These are phyloP conservation scores for Xylaria flabelliformis DNA, from an alignment of 495 filamentous ascomycete genomes.

Conservation along the genomic window DNA sequence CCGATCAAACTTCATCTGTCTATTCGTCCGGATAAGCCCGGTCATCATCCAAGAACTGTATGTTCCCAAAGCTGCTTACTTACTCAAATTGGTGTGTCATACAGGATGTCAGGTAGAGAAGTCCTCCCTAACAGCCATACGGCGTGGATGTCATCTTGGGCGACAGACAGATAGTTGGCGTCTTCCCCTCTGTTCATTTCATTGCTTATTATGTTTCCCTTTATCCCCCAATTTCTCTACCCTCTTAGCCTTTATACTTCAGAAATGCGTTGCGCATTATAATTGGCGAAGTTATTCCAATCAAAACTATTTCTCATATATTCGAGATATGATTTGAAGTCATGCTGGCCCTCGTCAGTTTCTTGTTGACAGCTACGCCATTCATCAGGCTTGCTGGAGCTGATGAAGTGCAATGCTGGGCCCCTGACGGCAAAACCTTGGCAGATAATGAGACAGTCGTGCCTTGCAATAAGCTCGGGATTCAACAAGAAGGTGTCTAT, in stretches of 20 bases:
- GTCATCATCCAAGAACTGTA: background rate
- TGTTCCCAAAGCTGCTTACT: background rate
- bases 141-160: background rate
- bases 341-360: conserved; percentile 13
- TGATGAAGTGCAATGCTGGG: conserved; percentile 31
- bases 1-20: background rate
- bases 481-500: conserved; percentile 34
- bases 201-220: background rate
- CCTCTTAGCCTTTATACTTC: background rate
- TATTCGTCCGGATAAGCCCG: background rate
- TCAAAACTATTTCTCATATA: background rate
- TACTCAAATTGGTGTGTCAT: background rate
- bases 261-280: background rate
- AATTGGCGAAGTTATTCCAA: background rate
- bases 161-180: background rate
- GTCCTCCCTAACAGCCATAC: background rate
- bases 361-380: background rate
- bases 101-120: background rate
- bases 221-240: background rate
- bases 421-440: conserved; percentile 35
- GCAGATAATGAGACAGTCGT: conserved; percentile 33
- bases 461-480: conserved; percentile 41
- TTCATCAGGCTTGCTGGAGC: background rate
- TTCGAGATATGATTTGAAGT: background rate
- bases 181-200: background rate